Evolutionary conservation across 2,329 filamentous ascomycete genomes (phyloP).

Genomic region (Epichloe sibirici): DNA sequence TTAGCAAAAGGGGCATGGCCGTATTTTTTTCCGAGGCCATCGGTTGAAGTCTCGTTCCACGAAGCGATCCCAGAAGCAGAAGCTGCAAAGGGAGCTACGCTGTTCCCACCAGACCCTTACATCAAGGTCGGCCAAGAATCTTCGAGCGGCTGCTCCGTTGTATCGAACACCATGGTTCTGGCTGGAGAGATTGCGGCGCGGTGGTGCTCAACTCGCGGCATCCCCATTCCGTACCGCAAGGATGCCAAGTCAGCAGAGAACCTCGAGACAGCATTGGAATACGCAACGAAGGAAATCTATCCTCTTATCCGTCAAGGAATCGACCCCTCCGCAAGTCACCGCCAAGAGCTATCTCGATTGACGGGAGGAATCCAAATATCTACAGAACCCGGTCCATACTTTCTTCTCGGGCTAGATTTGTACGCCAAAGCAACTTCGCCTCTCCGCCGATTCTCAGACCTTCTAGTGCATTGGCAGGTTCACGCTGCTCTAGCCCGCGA

Average conservation of each 20-base stretch:
- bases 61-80: constrained; percentile 13
- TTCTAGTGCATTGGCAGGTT: constrained; percentile 56
- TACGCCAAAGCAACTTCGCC: constrained; percentile 55
- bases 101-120: constrained; percentile 35
- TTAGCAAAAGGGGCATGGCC: constrained; percentile 37
- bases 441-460: constrained; percentile 50
- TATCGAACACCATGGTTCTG: constrained; percentile 41
- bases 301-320: constrained; percentile 19
- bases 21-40: constrained; percentile 30
- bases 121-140: constrained; percentile 27
- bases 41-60: constrained; percentile 31
- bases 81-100: constrained; percentile 5
- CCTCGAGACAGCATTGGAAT: constrained; percentile 22
- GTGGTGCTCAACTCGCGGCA: constrained; percentile 45
- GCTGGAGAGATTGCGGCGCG: constrained; percentile 48
- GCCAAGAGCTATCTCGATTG: constrained; percentile 16
- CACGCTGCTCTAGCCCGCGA: constrained; percentile 42
- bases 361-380: constrained; percentile 41
- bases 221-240: constrained; percentile 47
- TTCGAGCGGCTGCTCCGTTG: constrained; percentile 21
- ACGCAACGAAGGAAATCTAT: constrained; percentile 23
- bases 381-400: constrained; percentile 40
- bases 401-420: constrained; percentile 44
- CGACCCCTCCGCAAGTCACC: constrained; percentile 20
- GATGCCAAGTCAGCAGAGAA: constrained; percentile 31